Evolutionary conservation across 192 early-diverging fungal species (phyloP).

Genomic region (Kickxella alabastrina): DNA sequence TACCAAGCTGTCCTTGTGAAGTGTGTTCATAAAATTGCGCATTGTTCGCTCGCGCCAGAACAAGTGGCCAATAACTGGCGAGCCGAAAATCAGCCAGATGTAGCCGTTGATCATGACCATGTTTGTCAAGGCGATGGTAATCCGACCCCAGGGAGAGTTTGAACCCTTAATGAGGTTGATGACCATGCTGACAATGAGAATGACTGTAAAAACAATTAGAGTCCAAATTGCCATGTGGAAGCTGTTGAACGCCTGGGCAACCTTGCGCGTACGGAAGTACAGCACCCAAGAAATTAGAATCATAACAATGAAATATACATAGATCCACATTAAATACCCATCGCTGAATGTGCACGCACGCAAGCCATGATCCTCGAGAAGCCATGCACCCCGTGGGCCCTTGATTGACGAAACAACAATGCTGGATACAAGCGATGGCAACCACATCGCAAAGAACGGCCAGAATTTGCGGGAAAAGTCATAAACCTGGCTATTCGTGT

Average conservation of each 20-base stretch:
- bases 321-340: constrained; percentile 37
- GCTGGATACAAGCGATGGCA: constrained; percentile 21
- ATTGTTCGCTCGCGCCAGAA: constrained; percentile 43
- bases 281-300: constrained; percentile 35
- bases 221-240: constrained; percentile 44
- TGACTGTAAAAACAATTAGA: constrained; percentile 21
- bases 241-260: constrained; percentile 40
- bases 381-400: constrained; percentile 36
- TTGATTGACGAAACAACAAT: constrained; percentile 19
- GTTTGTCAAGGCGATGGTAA: constrained; percentile 27
- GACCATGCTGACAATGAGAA: constrained; percentile 25
- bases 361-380: constrained; percentile 33
- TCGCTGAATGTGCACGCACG: constrained; percentile 34
- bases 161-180: constrained; percentile 44
- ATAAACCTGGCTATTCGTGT: constrained; percentile 4
- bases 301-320: constrained; percentile 31
- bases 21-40: constrained; percentile 42
- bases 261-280: constrained; percentile 31
- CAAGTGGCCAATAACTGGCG: constrained; percentile 33
- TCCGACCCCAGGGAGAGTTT: constrained; percentile 36
- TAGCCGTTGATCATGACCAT: constrained; percentile 34
- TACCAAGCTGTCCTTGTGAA: constrained; percentile 40
- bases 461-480: constrained; percentile 36
- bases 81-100: constrained; percentile 38
- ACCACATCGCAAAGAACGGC: constrained; percentile 34